A percentile compares a stretch with the other conserved stretches of the same genome.
These are phyloP conservation scores for Fusarium phyllophilum DNA, from an alignment of 2,329 filamentous ascomycete species.

Conservation along the genomic window DNA sequence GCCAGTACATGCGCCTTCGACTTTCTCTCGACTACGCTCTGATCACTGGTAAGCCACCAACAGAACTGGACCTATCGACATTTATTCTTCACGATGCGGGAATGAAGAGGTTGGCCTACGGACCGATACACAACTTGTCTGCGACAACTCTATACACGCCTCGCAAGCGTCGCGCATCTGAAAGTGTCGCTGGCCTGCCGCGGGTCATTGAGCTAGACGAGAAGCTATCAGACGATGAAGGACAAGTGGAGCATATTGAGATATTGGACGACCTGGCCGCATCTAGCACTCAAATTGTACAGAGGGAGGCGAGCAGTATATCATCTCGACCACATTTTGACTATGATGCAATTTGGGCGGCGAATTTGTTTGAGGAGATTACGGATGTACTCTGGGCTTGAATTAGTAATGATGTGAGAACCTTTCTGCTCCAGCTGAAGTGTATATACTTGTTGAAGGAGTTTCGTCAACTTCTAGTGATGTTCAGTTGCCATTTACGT, in stretches of 20 bases:
- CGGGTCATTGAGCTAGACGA: background rate
- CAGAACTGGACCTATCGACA: background rate
- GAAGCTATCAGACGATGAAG: background rate
- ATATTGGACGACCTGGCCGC: accelerated
- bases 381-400: constrained; percentile 10
- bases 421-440: accelerated
- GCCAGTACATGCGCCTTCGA: constrained; percentile 5
- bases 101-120: background rate
- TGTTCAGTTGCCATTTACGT: background rate
- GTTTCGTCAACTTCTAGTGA: background rate
- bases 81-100: background rate
- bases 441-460: background rate
- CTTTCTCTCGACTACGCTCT: constrained; percentile 13
- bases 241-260: accelerated
- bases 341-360: constrained; percentile 21
- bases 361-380: constrained; percentile 15
- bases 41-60: constrained; percentile 1
- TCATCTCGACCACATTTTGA: background rate
- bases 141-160: background rate
- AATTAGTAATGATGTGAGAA: background rate
- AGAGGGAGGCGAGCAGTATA: background rate
- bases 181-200: background rate
- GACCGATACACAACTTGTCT: background rate
- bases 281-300: background rate
- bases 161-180: constrained; percentile 3